A percentile compares a stretch with the other conserved stretches of the same genome.
Conservation (phyloP, 208 protist genomes). For the Porcisia hertigi region DNA sequence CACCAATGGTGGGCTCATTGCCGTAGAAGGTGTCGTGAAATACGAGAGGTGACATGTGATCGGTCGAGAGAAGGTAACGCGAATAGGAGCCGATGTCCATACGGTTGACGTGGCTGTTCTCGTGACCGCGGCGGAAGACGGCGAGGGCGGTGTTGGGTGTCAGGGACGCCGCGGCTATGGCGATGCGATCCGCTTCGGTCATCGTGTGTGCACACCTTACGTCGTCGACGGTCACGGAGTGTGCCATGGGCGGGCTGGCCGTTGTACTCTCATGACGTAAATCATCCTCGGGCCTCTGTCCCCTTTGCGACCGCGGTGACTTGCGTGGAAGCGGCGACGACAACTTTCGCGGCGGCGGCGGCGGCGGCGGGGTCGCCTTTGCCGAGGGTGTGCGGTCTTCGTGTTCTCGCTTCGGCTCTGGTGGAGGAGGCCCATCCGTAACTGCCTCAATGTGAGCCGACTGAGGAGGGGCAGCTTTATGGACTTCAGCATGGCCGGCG, state of each 20-base stretch:
- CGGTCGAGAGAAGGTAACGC: conserved; percentile 59
- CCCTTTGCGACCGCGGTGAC: not conserved
- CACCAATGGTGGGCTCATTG: conserved; percentile 33
- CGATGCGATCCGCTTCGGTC: conserved; percentile 22
- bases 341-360: not conserved
- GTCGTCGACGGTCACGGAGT: not conserved
- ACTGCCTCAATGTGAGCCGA: not conserved
- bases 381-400: not conserved
- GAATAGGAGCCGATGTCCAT: conserved; percentile 75
- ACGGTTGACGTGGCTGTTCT: conserved; percentile 80
- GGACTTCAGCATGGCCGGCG: not conserved
- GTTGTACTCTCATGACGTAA: not conserved
- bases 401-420: not conserved
- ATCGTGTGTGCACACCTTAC: not conserved
- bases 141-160: conserved; percentile 33
- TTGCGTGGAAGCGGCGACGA: not conserved
- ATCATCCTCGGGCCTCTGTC: not conserved
- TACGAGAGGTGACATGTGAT: conserved; percentile 33
- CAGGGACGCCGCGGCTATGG: conserved; percentile 19
- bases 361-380: not conserved
- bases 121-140: conserved; percentile 52
- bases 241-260: not conserved
- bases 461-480: not conserved
- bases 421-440: not conserved
- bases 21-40: conserved; percentile 51